Evolutionary conservation across 129 eudicot species (phyloP).

Genomic region (Ambrosia artemisiifolia): DNA sequence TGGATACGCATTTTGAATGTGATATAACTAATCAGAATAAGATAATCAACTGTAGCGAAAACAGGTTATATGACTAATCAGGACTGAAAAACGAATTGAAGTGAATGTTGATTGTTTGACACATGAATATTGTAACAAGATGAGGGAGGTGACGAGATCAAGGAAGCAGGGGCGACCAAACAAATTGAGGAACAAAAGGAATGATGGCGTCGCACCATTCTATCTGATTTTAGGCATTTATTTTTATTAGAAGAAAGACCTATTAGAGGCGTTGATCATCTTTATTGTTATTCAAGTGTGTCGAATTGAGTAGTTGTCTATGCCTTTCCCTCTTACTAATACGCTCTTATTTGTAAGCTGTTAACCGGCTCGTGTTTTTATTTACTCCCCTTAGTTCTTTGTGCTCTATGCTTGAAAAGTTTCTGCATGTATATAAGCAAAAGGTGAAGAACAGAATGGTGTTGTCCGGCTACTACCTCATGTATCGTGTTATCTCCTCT

Average conservation of each 20-base stretch:
- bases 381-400: not conserved
- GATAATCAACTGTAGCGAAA: not conserved
- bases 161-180: not conserved
- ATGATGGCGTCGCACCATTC: not conserved
- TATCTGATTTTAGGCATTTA: not conserved
- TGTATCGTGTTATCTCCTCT: no score
- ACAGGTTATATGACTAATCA: not conserved
- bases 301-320: not conserved
- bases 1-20: not conserved
- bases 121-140: not conserved
- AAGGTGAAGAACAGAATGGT: no score
- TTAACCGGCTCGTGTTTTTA: not conserved
- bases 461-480: no score
- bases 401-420: not conserved
- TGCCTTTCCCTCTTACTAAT: not conserved
- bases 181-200: conserved; percentile 4
- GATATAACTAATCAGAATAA: not conserved
- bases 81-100: not conserved
- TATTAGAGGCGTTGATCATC: not conserved
- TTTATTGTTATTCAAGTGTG: not conserved
- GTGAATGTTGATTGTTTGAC: not conserved
- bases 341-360: not conserved
- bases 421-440: no score
- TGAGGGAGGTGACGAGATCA: not conserved
- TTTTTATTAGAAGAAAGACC: not conserved